Base-by-base conservation (phyloP, 768 basidiomycete genomes). In the Melanogaster broomeanus region DNA sequence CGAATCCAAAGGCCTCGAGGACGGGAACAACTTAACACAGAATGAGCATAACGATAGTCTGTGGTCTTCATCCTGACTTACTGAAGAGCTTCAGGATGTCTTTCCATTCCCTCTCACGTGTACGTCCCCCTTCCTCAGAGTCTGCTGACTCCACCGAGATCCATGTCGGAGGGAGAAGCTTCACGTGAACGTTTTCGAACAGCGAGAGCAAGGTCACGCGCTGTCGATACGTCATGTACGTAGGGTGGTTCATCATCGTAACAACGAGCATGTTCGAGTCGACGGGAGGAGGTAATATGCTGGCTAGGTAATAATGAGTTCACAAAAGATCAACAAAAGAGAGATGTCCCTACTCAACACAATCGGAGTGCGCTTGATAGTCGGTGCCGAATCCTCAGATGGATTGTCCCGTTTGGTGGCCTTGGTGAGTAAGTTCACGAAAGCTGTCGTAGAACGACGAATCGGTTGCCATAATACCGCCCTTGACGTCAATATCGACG, bases 71-170 rank as follows among this genome's bases (percentile, higher is more conserved):
- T 33, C 1, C 13, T 2, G 16, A 84, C 90, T 73, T 62, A 93
- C 90, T 73, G 71, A 90, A 93, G 81, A 93, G 88, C 75, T 88
- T 93, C 69, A 92, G 81, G 50, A 88, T 75, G 45, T 84, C 79
- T 65, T 72, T 79, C 71, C 79, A 69, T 53, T 66, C 66, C 42
- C 39, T 67, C 77, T 58, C 59, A 11, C 52, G 55, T 81, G 87
- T 71, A 88, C 82, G 53, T 87, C 75, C 76, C 76, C 73, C 76
- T 55, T 55, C 56, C 39, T 47, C 65, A 7, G 51, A 39, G 28
- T 55, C 53, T 24, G 47, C 63, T 12, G 82, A 79, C 30, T 77
- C 81, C 10, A 72, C 49, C 22, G 76, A 77, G 61, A 81, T 79
- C 90, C 89, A 92, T 3, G 77, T 65, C 0, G 91, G 91, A 3